Base-by-base conservation (phyloP, 2,329 filamentous ascomycete species). In the Pseudogymnoascus sp. region DNA sequence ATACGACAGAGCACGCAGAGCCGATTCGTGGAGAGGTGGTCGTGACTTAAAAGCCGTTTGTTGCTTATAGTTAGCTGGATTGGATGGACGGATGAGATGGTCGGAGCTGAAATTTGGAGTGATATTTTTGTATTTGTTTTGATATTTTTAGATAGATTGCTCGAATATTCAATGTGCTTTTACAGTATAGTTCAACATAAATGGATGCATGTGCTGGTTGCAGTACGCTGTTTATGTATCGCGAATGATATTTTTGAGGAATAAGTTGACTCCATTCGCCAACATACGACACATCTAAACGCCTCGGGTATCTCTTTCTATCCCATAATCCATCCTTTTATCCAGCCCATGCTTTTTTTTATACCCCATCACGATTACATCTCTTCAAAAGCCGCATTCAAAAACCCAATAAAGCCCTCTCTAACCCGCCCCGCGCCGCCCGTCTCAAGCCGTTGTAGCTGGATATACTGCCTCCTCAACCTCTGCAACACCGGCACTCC, bases 401-500 rank as follows among this genome's bases (percentile, higher is more conserved):
- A 73, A 74, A 87, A 88, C 21, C 80, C 80, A 33, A 87, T 84
- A 71, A 89, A 89, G 35, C 80, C 82, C 70, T 85, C 82, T 64
- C 80, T 78, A 68, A 88, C 78, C 67, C 83, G 79, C 29, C 77
- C 77, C 1, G 78, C 79, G 5, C 83, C 62, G 79, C 75, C 55
- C 78, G 85, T 64, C 83, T 92, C 71, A 80, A 88, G 69, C 76
- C 90, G 79, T 68, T 92, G 92, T 72, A 95, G 73, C 4, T 80
- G 82, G 68, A 93, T 86, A 74, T 90, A 95, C 58, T 91, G 89
- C 69, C 90, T 81, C 64, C 90, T 80, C 67, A 92, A 76, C 65
- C 90, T 81, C 75, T 95, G 90, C 67, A 95, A 76, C 72, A 91
- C 88, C 7, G 90, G 87, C 45, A 94, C 72, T 1, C 87, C 87